Evolutionary conservation across 2,329 filamentous ascomycete genomes (phyloP).

Genomic region (Cladosporium oxysporum): DNA sequence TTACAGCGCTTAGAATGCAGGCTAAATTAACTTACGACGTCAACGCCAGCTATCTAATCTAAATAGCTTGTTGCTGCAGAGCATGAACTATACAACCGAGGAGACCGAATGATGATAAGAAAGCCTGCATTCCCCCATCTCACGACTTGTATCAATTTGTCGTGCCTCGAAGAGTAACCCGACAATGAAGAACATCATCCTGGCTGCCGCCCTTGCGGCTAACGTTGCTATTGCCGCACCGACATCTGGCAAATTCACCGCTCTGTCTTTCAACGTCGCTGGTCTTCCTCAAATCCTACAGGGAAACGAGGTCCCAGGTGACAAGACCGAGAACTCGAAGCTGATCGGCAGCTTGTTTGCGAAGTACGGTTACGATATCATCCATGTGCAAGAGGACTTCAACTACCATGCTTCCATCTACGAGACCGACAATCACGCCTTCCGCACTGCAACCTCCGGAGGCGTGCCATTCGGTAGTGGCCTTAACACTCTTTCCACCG

Average conservation of each 20-base stretch:
- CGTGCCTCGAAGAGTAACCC: background rate
- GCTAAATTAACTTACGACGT: conserved; percentile 10
- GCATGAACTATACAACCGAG: background rate
- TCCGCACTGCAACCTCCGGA: conserved; percentile 65
- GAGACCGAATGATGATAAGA: background rate
- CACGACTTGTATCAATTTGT: background rate
- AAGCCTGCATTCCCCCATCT: background rate
- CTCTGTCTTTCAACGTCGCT: conserved; percentile 62
- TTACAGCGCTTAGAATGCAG: conserved; percentile 10
- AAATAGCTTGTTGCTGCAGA: background rate
- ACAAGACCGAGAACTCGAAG: conserved; percentile 60
- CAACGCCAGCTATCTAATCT: conserved; percentile 7
- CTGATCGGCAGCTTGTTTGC: conserved; percentile 60
- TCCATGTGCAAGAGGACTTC: conserved; percentile 68
- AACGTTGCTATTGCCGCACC: conserved; percentile 30
- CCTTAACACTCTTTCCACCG: conserved; percentile 60
- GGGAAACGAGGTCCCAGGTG: conserved; percentile 61
- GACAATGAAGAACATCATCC: conserved; percentile 13
- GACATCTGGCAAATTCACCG: conserved; percentile 48
- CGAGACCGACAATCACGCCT: conserved; percentile 58
- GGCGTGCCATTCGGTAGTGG: conserved; percentile 64
- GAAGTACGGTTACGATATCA: conserved; percentile 60
- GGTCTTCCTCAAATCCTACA: conserved; percentile 60
- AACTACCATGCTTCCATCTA: conserved; percentile 68
- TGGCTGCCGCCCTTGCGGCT: conserved; percentile 15